These are phyloP conservation scores for Argentina anserina DNA, from an alignment of 306 rosid species.

Conservation along the genomic window DNA sequence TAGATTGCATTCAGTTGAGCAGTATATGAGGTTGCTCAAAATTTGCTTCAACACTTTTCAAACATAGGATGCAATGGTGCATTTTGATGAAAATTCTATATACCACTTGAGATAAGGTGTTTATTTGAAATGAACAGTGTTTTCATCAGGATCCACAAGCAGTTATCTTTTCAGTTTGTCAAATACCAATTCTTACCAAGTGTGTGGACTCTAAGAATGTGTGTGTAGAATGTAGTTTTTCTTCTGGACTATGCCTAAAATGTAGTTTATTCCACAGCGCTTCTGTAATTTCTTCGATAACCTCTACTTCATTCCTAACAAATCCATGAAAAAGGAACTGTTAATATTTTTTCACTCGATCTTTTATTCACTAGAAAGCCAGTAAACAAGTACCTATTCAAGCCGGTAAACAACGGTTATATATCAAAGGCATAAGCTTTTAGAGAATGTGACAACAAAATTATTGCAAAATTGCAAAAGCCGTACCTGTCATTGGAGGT, in stretches of 20 bases:
- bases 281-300: conserved; percentile 12
- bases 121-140: neutral
- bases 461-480: too few species aligned
- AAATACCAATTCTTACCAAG: neutral
- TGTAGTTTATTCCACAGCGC: neutral
- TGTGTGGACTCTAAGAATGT: neutral
- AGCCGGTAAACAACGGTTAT: neutral
- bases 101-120: neutral
- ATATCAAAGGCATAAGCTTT: neutral
- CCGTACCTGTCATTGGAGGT: conserved; percentile 7
- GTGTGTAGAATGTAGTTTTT: neutral
- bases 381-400: too few species aligned
- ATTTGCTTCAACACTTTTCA: neutral
- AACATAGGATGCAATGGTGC: neutral
- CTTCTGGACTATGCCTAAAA: neutral
- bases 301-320: neutral
- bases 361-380: too few species aligned
- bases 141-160: neutral
- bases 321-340: neutral
- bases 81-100: neutral
- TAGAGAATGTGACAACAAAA: too few species aligned
- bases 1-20: neutral
- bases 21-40: neutral
- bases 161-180: neutral
- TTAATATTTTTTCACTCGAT: neutral